phyloP scores from a whole-genome alignment of 2,329 filamentous ascomycete genomes.

The Geosmithia morbida region DNA sequence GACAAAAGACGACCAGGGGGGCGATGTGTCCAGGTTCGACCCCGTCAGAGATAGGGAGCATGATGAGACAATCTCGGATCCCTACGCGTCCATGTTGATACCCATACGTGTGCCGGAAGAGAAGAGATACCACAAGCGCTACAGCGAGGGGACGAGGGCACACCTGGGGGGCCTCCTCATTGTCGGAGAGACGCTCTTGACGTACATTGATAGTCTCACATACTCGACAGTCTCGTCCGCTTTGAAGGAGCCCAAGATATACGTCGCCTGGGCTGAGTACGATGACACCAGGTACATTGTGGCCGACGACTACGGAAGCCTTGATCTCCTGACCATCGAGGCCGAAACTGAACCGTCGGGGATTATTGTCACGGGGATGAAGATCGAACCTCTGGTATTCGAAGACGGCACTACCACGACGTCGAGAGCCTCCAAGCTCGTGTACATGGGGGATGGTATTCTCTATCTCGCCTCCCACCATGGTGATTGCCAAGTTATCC shows the following conservation, averaged over 20 bases:
- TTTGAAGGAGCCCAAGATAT: slow-evolving; percentile 65
- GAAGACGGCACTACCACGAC: slow-evolving; percentile 25
- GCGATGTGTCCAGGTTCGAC: slow-evolving; percentile 38
- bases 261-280: slow-evolving; percentile 80
- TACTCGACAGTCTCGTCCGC: slow-evolving; percentile 50
- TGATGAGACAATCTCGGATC: slow-evolving; percentile 35
- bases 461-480: slow-evolving; percentile 87
- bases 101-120: slow-evolving; percentile 43
- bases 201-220: slow-evolving; percentile 70
- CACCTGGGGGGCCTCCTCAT: slow-evolving; percentile 57
- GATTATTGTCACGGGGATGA: slow-evolving; percentile 57
- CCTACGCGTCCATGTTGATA: slow-evolving; percentile 45
- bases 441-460: slow-evolving; percentile 59
- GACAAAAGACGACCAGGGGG: slow-evolving; percentile 42
- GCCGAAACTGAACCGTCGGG: slow-evolving; percentile 49
- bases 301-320: slow-evolving; percentile 75
- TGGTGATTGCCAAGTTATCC: slow-evolving; percentile 76
- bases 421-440: slow-evolving; percentile 61
- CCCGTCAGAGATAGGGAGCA: slow-evolving; percentile 38
- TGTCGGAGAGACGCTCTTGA: slow-evolving; percentile 66
- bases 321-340: slow-evolving; percentile 74
- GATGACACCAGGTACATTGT: slow-evolving; percentile 75
- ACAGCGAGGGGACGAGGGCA: slow-evolving; percentile 36
- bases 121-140: slow-evolving; percentile 46
- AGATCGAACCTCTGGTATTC: slow-evolving; percentile 35